These are phyloP conservation scores for Candida maris DNA, from an alignment of 805 yeast genomes.

Conservation along the genomic window DNA sequence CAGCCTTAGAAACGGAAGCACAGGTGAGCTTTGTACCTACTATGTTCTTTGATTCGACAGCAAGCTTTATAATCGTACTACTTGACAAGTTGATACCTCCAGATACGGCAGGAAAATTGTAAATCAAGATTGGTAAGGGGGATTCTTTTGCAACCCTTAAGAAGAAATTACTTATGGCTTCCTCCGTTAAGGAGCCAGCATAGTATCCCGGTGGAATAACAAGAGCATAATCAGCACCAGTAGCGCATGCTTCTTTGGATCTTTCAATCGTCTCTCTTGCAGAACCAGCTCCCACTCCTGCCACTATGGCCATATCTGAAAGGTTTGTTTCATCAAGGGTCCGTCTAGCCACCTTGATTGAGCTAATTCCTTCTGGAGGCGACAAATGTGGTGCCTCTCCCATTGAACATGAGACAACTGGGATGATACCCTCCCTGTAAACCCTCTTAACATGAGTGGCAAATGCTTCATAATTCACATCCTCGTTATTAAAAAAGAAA, in stretches of 20 bases:
- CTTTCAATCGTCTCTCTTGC: slow-evolving; percentile 29
- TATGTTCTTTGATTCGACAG: slow-evolving; percentile 8
- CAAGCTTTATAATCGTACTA: slow-evolving; percentile 9
- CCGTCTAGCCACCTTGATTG: slow-evolving; percentile 27
- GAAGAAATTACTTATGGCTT: slow-evolving; percentile 33
- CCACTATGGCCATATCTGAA: slow-evolving; percentile 25
- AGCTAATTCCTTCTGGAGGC: slow-evolving; percentile 28
- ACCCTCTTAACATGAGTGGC: slow-evolving; percentile 29
- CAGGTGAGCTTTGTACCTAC: slow-evolving; percentile 17
- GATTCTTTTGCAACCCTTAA: slow-evolving; percentile 30
- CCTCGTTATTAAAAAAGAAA: slow-evolving; percentile 18
- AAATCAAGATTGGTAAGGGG: slow-evolving; percentile 34
- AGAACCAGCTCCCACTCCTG: slow-evolving; percentile 31
- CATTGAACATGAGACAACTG: slow-evolving; percentile 38
- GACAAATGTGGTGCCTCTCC: slow-evolving; percentile 38
- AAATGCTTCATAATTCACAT: slow-evolving; percentile 32
- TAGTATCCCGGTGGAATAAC: slow-evolving; percentile 36
- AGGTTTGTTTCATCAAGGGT: slow-evolving; percentile 33
- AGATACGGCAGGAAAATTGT: slow-evolving; percentile 35
- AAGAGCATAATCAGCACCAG: slow-evolving; percentile 35
- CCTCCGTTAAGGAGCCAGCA: slow-evolving; percentile 30
- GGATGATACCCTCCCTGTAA: slow-evolving; percentile 28
- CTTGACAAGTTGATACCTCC: slow-evolving; percentile 29
- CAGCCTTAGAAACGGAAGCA: slow-evolving; percentile 15
- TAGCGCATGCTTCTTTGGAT: slow-evolving; percentile 23